phyloP scores from a whole-genome alignment of 495 filamentous ascomycete genomes.

The Aspergillus nidulans region DNA sequence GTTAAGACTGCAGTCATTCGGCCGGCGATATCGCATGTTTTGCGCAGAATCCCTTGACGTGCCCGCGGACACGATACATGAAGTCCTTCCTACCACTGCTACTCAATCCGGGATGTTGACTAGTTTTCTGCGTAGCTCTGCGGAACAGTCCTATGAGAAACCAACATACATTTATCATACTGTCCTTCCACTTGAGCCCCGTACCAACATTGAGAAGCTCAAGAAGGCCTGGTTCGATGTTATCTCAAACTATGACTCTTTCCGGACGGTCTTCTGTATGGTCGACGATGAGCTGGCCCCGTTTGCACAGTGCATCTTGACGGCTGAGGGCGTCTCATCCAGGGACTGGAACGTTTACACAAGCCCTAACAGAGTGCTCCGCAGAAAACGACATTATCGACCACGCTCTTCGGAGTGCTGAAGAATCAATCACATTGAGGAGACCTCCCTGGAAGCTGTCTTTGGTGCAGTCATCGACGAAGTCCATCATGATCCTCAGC shows the following conservation, averaged over 20 bases:
- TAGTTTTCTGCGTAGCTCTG: conserved; percentile 45
- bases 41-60: conserved; percentile 45
- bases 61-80: conserved; percentile 47
- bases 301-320: conserved; percentile 48
- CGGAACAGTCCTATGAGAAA: conserved; percentile 26
- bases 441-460: conserved; percentile 31
- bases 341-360: conserved; percentile 42
- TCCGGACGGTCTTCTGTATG: conserved; percentile 61
- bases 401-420: conserved; percentile 16
- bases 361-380: conserved; percentile 6
- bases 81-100: conserved; percentile 66
- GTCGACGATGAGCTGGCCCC: conserved; percentile 67
- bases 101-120: conserved; percentile 73
- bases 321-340: neutral
- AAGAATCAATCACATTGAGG: conserved; percentile 15
- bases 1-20: conserved; percentile 5
- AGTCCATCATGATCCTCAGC: conserved; percentile 53
- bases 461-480: conserved; percentile 25
- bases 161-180: conserved; percentile 65
- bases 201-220: conserved; percentile 38
- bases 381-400: conserved; percentile 24
- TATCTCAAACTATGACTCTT: conserved; percentile 44
- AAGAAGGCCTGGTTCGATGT: conserved; percentile 45
- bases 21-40: conserved; percentile 4
- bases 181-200: conserved; percentile 41